Conservation (phyloP, 1,284 basidiomycete species). For the Fomitiporia mediterranea region DNA sequence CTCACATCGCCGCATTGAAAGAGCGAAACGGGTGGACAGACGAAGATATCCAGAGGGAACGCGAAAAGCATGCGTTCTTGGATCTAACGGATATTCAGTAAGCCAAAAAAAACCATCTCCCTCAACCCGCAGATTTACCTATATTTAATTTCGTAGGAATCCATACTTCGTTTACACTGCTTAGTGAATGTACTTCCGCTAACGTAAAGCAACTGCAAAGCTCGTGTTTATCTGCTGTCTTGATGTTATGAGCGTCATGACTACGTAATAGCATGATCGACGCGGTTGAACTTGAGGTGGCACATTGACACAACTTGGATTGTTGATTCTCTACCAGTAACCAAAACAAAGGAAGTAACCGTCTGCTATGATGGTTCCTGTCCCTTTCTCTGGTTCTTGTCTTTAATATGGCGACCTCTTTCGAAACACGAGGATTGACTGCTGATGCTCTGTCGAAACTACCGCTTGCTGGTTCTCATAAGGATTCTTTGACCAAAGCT, state of each 20-base stretch:
- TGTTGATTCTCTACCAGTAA: not conserved
- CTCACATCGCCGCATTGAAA: slow-evolving; percentile 41
- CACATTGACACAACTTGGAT: not conserved
- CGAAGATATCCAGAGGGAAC: slow-evolving; percentile 48
- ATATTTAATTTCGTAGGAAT: slow-evolving; percentile 23
- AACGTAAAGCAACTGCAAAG: not conserved
- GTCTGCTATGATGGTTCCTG: no score
- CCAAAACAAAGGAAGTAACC: no score
- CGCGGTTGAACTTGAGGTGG: not conserved
- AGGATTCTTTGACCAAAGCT: slow-evolving; percentile 11
- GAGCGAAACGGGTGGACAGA: slow-evolving; percentile 50
- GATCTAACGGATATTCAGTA: slow-evolving; percentile 62
- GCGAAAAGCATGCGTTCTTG: slow-evolving; percentile 55
- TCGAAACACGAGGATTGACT: slow-evolving; percentile 3
- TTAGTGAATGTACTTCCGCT: not conserved
- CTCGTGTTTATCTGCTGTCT: not conserved
- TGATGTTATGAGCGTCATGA: not conserved
- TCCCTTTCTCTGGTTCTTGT: not conserved
- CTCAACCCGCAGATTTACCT: not conserved
- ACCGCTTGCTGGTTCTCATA: not conserved
- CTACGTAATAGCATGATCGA: not conserved
- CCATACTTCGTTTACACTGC: slow-evolving; percentile 45
- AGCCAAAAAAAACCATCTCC: slow-evolving; percentile 23
- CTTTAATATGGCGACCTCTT: not conserved
- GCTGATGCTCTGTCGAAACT: not conserved